A percentile compares a stretch with the other conserved stretches of the same genome.
phyloP scores from a whole-genome alignment of 768 basidiomycete species.

The Tulasnella calospora region DNA sequence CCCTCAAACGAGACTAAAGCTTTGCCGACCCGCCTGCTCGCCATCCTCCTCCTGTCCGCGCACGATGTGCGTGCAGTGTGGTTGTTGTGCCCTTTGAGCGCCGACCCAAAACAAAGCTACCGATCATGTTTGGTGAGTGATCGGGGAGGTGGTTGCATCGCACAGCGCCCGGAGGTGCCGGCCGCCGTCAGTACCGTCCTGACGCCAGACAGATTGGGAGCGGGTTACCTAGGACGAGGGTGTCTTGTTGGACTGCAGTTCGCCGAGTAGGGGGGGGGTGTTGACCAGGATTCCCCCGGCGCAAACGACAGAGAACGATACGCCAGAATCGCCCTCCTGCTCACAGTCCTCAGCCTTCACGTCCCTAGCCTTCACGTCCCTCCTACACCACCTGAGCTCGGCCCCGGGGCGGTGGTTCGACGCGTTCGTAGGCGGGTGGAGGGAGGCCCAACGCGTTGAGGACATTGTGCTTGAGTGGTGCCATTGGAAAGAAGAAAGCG shows the following conservation, averaged over 20 bases:
- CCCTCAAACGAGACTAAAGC: neutral
- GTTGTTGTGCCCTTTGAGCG: neutral
- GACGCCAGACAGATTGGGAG: neutral
- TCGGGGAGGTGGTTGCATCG: neutral
- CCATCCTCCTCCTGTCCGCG: neutral
- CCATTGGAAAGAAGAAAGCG: too few species aligned
- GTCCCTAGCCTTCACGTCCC: too few species aligned
- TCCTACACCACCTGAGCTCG: too few species aligned
- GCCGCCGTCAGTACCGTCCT: neutral
- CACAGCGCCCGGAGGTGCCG: neutral
- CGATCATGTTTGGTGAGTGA: neutral
- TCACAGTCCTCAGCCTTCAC: too few species aligned
- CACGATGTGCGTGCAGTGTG: neutral
- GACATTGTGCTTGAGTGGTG: too few species aligned
- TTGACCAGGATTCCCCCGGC: too few species aligned
- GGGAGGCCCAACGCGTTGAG: too few species aligned
- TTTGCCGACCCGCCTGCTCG: neutral
- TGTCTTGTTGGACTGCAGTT: neutral
- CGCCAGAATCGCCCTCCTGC: too few species aligned
- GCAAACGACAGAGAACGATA: neutral
- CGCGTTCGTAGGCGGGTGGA: too few species aligned
- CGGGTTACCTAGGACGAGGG: neutral
- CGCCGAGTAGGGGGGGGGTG: neutral
- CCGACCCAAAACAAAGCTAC: neutral
- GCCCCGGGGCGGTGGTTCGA: too few species aligned